Evolutionary conservation across 1,284 basidiomycete genomes (phyloP), one percentile per base, ranked within the genome.

Genomic region (Cryptococcus depauperatus): DNA sequence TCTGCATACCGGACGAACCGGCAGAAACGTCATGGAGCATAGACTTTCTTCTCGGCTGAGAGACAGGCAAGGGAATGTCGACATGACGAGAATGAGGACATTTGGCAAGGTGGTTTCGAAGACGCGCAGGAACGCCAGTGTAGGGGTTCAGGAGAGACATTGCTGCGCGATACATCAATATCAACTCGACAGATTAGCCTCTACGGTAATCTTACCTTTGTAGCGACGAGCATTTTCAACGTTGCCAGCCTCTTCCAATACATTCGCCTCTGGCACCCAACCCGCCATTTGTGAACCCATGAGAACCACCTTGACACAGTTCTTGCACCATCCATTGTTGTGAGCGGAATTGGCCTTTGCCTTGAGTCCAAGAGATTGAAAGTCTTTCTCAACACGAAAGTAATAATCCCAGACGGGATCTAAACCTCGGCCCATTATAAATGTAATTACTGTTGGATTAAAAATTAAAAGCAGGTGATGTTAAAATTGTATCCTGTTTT

Each of bases 251-350:
- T 41, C 39, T 22, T 14, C 27, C 26, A 41, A 8, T 3, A 41
- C 25, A 11, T n/a, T 13, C 9, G 28, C 25, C 10, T 41, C 39
- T 8, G 39, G 39, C 30, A 18, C 16, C 39, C 39, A 41, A 13
- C 19, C 23, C 4, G 39, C 39, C 22, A 37, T 37, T 7, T 37
- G 18, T 6, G 35, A 10, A 22, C 14, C 35, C 18, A 13, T 22
- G 18, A 37, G 19, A 7, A 14, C 14, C 18, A 37, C 21, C 18
- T 22, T 26, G n/a, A 41, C 39, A 13, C 39, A 41, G 39, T 41
- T 41, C 27, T 28, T 41, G 26, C 39, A 41, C 39, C 39, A 41
- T n/a, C 39, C 39, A 18, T 41, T 41, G 25, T 41, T 28, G 28
- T 41, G 39, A 18, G 39, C 39, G 14, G 39, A 25, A n/a, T 41